phyloP scores from a whole-genome alignment of 345 rosid genomes.

The Aquilaria malaccensis region DNA sequence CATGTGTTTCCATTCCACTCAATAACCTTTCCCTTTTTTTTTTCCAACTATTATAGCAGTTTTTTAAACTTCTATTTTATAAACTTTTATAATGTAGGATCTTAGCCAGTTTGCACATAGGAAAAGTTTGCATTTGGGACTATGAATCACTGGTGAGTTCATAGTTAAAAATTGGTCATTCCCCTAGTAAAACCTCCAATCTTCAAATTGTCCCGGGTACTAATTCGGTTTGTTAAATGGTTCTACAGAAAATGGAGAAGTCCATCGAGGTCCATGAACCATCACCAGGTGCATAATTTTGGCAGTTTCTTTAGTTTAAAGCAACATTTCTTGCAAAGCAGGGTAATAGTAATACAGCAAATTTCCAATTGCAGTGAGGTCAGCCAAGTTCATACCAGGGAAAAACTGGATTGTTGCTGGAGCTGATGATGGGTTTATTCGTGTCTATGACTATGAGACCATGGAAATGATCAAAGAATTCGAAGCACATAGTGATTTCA shows the following conservation, averaged over 20 bases:
- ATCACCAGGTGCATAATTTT: not conserved
- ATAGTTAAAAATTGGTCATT: not conserved
- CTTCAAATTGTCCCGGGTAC: not conserved
- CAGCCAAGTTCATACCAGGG: not conserved
- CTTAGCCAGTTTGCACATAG: not conserved
- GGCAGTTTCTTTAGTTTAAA: not conserved
- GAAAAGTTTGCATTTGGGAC: slow-evolving; percentile 1
- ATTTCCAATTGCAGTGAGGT: not conserved
- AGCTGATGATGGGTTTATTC: not conserved
- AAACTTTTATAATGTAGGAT: too few relatives aligned
- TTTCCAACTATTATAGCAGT: too few relatives aligned
- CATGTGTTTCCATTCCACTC: too few relatives aligned
- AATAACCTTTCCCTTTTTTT: too few relatives aligned
- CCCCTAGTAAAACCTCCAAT: too few relatives aligned
- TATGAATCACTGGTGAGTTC: not conserved
- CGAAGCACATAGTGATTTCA: not conserved
- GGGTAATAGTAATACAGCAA: not conserved
- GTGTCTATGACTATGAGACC: not conserved
- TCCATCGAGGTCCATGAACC: not conserved
- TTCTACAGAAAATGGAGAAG: not conserved
- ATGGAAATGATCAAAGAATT: not conserved
- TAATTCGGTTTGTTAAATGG: not conserved
- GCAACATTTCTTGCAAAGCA: not conserved
- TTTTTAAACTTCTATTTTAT: too few relatives aligned
- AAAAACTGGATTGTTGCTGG: slow-evolving; percentile 1